Percentiles rank a stretch among this genome's conserved stretches.
These are phyloP conservation scores for Malassezia furfur DNA, from an alignment of 1,284 basidiomycete genomes.

Conservation along the genomic window DNA sequence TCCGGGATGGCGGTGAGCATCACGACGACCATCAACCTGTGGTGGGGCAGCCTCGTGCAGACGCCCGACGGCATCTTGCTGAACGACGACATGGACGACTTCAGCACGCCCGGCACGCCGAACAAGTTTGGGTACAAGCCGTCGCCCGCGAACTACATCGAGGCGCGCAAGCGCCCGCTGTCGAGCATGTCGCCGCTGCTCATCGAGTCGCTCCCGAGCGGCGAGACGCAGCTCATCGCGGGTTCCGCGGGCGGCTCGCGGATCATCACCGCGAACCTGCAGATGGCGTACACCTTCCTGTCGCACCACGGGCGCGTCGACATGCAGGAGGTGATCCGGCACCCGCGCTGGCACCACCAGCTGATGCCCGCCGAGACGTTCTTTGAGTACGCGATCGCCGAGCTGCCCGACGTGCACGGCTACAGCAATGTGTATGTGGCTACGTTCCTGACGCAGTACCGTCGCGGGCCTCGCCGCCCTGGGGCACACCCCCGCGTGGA, in stretches of 20 bases:
- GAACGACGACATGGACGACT: slow-evolving; percentile 51
- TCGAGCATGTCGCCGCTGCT: slow-evolving; percentile 49
- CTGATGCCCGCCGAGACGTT: slow-evolving; percentile 41
- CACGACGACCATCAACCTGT: slow-evolving; percentile 50
- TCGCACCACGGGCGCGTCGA: slow-evolving; percentile 31
- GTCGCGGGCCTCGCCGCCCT: slow-evolving; percentile 5
- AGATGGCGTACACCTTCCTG: slow-evolving; percentile 36
- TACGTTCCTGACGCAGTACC: background rate
- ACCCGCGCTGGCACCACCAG: slow-evolving; percentile 51
- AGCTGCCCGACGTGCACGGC: slow-evolving; percentile 36
- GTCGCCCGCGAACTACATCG: slow-evolving; percentile 48
- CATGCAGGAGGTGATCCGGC: slow-evolving; percentile 32
- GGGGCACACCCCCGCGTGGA: slow-evolving; percentile 47
- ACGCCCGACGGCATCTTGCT: slow-evolving; percentile 36
- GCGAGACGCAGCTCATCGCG: slow-evolving; percentile 47
- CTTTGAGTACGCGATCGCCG: slow-evolving; percentile 41
- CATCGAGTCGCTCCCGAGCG: slow-evolving; percentile 27
- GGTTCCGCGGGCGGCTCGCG: slow-evolving; percentile 50
- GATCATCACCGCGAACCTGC: slow-evolving; percentile 51
- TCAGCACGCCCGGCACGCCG: slow-evolving; percentile 37
- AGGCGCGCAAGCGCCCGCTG: slow-evolving; percentile 49
- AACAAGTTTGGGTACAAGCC: slow-evolving; percentile 49
- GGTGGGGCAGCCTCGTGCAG: slow-evolving; percentile 45
- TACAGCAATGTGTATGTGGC: slow-evolving; percentile 49
- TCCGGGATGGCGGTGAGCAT: slow-evolving; percentile 49